phyloP scores from a whole-genome alignment of 768 basidiomycete genomes.

The Hydnomerulius pinastri region DNA sequence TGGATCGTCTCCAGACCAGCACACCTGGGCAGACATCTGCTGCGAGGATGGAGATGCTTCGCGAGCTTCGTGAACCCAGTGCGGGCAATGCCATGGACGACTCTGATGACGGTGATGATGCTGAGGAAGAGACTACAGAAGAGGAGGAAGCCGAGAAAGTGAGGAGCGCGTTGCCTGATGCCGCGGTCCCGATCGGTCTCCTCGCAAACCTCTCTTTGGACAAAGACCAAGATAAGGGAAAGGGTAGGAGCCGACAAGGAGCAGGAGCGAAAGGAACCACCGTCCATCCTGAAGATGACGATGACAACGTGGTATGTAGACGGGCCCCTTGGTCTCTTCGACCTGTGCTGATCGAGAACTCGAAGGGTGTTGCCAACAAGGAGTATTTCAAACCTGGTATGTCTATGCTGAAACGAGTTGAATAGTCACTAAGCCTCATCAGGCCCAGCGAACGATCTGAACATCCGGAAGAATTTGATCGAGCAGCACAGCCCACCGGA shows the following conservation, averaged over 20 bases:
- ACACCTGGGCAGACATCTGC: slow-evolving; percentile 46
- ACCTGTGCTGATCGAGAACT: slow-evolving; percentile 14
- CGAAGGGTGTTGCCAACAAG: slow-evolving; percentile 78
- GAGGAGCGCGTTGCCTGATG: slow-evolving; percentile 59
- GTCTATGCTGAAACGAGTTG: background rate
- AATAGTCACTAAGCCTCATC: background rate
- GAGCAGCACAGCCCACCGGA: slow-evolving; percentile 81
- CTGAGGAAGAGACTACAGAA: slow-evolving; percentile 33
- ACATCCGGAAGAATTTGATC: slow-evolving; percentile 67
- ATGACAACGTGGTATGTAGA: slow-evolving; percentile 60
- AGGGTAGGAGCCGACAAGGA: slow-evolving; percentile 38
- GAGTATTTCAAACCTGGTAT: slow-evolving; percentile 78
- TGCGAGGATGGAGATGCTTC: slow-evolving; percentile 28
- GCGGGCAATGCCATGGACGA: slow-evolving; percentile 25
- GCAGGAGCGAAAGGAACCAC: slow-evolving; percentile 6
- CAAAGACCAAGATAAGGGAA: slow-evolving; percentile 46
- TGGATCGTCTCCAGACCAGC: slow-evolving; percentile 67
- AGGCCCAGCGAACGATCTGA: slow-evolving; percentile 76
- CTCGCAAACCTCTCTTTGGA: slow-evolving; percentile 72
- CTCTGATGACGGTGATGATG: slow-evolving; percentile 42
- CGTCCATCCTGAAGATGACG: slow-evolving; percentile 47
- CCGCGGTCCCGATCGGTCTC: slow-evolving; percentile 73
- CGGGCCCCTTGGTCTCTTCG: background rate
- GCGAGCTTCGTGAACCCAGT: slow-evolving; percentile 34
- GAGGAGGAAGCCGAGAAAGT: slow-evolving; percentile 47